Evolutionary conservation across 306 rosid genomes (phyloP).

Genomic region (Abrus pulchellus): DNA sequence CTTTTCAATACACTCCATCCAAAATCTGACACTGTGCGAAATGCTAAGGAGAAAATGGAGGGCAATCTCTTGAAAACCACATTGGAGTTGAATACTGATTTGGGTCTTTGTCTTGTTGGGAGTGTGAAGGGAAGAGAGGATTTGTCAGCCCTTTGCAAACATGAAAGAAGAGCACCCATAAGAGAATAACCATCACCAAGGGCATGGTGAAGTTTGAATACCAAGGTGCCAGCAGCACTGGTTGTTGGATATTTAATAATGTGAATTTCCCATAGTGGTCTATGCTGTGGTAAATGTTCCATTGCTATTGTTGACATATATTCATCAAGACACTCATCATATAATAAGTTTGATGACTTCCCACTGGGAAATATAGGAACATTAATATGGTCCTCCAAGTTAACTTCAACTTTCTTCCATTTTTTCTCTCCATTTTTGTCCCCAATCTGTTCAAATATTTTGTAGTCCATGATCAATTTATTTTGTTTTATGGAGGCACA

Average conservation of each 20-base stretch:
- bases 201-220: constrained; percentile 68
- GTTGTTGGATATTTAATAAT: constrained; percentile 60
- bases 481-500: not conserved
- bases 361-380: constrained; percentile 45
- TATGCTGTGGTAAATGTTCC: constrained; percentile 50
- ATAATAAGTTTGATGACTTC: constrained; percentile 37
- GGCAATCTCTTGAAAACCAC: constrained; percentile 25
- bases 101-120: constrained; percentile 45
- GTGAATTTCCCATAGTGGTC: constrained; percentile 69
- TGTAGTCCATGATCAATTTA: constrained; percentile 4
- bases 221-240: constrained; percentile 50
- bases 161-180: constrained; percentile 72
- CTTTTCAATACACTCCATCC: constrained; percentile 57
- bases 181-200: constrained; percentile 74
- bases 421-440: constrained; percentile 49
- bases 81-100: not conserved
- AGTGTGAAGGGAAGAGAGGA: constrained; percentile 65
- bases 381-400: constrained; percentile 58
- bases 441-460: constrained; percentile 41
- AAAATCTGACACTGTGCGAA: constrained; percentile 47
- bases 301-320: constrained; percentile 53
- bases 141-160: constrained; percentile 56
- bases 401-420: constrained; percentile 66
- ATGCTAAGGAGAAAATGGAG: constrained; percentile 19
- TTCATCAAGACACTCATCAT: constrained; percentile 56